These are phyloP conservation scores for Suaeda aralocaspica DNA, from an alignment of 148 eudicot species.

Conservation along the genomic window DNA sequence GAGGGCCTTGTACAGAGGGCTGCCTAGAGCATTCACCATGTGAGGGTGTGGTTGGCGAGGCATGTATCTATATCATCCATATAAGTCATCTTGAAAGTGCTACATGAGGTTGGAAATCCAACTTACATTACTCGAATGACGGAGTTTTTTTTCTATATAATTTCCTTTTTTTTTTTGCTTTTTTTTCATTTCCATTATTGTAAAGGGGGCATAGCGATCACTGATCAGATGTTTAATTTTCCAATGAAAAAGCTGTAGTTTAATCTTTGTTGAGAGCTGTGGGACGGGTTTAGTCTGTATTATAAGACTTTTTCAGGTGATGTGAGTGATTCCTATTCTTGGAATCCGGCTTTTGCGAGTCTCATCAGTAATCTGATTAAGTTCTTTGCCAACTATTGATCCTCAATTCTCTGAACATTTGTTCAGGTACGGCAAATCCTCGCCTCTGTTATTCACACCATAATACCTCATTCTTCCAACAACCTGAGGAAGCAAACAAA, in stretches of 20 bases:
- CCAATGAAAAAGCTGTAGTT: conserved; percentile 4
- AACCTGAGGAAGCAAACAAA: too few relatives aligned
- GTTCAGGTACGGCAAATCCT: too few relatives aligned
- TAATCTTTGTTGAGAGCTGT: background rate
- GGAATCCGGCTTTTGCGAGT: background rate
- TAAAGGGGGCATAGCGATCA: conserved; percentile 7
- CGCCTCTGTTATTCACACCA: too few relatives aligned
- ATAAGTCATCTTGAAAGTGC: conserved; percentile 5
- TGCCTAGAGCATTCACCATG: background rate
- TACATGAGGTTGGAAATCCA: conserved; percentile 11
- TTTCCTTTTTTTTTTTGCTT: background rate
- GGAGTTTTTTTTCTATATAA: background rate
- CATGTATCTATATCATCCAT: conserved; percentile 1
- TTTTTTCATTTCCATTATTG: conserved; percentile 4
- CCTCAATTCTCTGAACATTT: too few relatives aligned
- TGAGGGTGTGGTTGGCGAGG: background rate
- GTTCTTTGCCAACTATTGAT: too few relatives aligned
- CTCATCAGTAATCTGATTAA: too few relatives aligned
- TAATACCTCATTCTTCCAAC: too few relatives aligned
- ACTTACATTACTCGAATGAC: background rate
- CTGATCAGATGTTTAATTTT: background rate
- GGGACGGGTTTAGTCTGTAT: background rate
- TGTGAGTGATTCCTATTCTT: too few relatives aligned
- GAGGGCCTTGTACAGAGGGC: conserved; percentile 3
- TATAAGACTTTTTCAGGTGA: background rate